A percentile compares a stretch with the other conserved stretches of the same genome.
Evolutionary conservation across 306 rosid genomes (phyloP).

Genomic region (Trifolium pratense): DNA sequence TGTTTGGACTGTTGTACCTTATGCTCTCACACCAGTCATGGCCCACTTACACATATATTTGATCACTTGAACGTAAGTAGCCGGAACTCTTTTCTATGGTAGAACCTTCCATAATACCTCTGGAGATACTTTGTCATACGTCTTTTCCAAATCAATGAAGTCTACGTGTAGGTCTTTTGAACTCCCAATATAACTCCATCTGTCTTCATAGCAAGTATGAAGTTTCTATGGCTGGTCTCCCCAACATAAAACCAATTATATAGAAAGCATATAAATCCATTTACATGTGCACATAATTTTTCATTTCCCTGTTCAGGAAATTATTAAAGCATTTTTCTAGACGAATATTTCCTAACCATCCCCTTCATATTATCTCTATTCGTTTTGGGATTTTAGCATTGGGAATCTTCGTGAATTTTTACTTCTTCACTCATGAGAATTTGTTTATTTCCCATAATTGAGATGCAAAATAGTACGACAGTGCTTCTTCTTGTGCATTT

Average conservation of each 20-base stretch:
- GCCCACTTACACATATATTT: background rate
- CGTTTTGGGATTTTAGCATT: conserved; percentile 24
- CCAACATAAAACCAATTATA: conserved; percentile 2
- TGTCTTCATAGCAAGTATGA: background rate
- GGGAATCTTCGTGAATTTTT: conserved; percentile 26
- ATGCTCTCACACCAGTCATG: background rate
- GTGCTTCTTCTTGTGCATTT: conserved; percentile 11
- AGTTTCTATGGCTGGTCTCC: background rate
- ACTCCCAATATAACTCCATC: background rate
- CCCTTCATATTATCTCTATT: conserved; percentile 17
- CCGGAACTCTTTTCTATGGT: background rate
- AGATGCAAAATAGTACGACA: conserved; percentile 19
- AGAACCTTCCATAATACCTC: background rate
- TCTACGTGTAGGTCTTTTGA: background rate
- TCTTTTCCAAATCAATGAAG: background rate
- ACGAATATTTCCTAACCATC: background rate
- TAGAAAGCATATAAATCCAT: conserved; percentile 25
- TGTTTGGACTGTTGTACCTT: background rate
- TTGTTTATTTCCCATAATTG: conserved; percentile 29
- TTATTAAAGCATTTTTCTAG: conserved; percentile 4
- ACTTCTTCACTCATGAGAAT: conserved; percentile 4
- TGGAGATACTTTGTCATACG: background rate
- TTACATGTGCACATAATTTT: conserved; percentile 6
- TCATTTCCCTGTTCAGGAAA: conserved; percentile 12
- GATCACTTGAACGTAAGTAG: background rate